phyloP scores from a whole-genome alignment of 768 basidiomycete species.

The Amanita pseudoporphyria region DNA sequence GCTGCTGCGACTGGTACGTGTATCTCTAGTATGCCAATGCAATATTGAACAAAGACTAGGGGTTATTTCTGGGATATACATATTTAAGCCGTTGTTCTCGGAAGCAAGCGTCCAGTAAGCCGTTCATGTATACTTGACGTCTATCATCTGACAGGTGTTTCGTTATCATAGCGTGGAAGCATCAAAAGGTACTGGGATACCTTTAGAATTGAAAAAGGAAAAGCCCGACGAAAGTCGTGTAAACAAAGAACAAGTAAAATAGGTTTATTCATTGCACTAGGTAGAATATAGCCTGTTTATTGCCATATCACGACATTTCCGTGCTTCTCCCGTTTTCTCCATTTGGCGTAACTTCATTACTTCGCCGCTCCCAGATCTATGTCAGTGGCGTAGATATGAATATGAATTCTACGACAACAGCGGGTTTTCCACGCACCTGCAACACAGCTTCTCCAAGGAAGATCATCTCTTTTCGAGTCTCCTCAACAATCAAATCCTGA shows the following conservation, averaged over 20 bases:
- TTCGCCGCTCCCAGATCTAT: slow-evolving; percentile 59
- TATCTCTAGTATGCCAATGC: not conserved
- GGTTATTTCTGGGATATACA: slow-evolving; percentile 52
- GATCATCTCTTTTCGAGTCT: slow-evolving; percentile 96
- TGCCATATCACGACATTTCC: slow-evolving; percentile 20
- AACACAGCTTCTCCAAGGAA: slow-evolving; percentile 95
- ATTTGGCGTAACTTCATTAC: slow-evolving; percentile 16
- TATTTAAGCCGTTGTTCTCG: slow-evolving; percentile 45
- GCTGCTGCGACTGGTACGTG: slow-evolving; percentile 47
- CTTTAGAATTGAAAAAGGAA: not conserved
- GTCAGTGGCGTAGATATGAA: not conserved
- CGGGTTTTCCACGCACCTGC: slow-evolving; percentile 49
- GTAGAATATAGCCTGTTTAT: not conserved
- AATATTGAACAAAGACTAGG: slow-evolving; percentile 26
- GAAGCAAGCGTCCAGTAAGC: slow-evolving; percentile 13
- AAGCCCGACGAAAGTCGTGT: not conserved
- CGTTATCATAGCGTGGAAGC: not conserved
- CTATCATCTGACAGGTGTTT: not conserved
- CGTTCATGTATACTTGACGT: not conserved
- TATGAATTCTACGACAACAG: not conserved
- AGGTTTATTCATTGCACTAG: not conserved
- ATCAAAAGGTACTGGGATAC: not conserved
- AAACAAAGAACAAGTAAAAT: not conserved
- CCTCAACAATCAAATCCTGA: slow-evolving; percentile 93
- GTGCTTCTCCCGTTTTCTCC: slow-evolving; percentile 15